Evolutionary conservation across 495 filamentous ascomycete species (phyloP), one percentile per base, ranked within the genome.

Genomic region (Hypoxylon subgilvum): DNA sequence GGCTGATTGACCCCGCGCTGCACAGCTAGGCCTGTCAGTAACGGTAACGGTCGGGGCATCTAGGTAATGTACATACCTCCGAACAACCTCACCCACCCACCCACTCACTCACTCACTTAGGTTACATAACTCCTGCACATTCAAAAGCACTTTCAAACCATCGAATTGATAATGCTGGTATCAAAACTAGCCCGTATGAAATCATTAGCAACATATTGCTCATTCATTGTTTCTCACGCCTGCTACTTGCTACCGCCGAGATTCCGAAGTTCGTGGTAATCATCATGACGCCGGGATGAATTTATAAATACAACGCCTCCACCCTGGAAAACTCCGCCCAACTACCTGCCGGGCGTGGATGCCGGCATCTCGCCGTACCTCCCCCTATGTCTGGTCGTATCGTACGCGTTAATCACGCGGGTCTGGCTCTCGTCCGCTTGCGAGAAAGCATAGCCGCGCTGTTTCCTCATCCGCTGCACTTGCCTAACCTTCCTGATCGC

Each of bases 391-490:
- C 86, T 81, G 48, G 94, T 99, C 31, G 94, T 99, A 77, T 99
- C 94, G 69, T 99, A 99, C 50, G 92, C 94, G 72, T 96, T 90
- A 65, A 99, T 79, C 49, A 97, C 87, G 49, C 95, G 79, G 66
- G 93, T 96, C 73, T 93, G 90, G 53, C 88, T 90, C 72, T 99
- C 94, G 66, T 99, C 94, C 42, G 92, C 93, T 74, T 96, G 92
- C 58, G 91, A 96, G 77, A 99, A 99, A 32, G 94, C 94, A 69
- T 97, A 99, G 17, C 94, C 94, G 63, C 94, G 87, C 77, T 99
- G 94, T 71, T 97, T 99, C 70, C 94, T 92, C 94, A 97, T 99
- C 55, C 94, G 88, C 76, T 97, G 95, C 34, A 97, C 95, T 76
- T 99, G 94, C 35, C 94, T 86, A 41, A 97, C 94, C 75, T 99